These are phyloP conservation scores for Alloteropsis angusta DNA, from an alignment of 202 grass and related monocot genomes.

Conservation along the genomic window DNA sequence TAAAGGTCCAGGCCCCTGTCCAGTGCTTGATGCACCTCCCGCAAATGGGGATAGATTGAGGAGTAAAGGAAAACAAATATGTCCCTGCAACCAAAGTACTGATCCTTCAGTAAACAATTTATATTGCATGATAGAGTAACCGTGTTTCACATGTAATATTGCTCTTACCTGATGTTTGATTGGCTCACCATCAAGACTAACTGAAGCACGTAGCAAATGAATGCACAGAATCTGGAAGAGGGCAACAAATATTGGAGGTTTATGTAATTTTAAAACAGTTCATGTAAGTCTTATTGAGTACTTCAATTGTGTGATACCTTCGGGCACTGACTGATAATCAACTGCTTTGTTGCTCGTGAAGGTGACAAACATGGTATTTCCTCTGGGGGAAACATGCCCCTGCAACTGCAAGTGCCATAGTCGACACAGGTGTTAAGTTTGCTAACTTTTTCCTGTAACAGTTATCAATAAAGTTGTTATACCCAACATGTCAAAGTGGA, in stretches of 20 bases:
- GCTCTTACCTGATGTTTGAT: conserved; percentile 55
- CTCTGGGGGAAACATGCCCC: conserved; percentile 40
- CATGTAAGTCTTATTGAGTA: neutral
- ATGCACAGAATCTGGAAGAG: conserved; percentile 71
- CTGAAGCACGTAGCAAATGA: conserved; percentile 79
- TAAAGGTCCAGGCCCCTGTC: conserved; percentile 22
- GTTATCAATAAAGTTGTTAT: conserved; percentile 13
- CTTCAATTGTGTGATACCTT: conserved; percentile 46
- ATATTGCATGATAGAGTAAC: neutral
- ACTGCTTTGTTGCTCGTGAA: conserved; percentile 78
- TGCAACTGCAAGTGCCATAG: conserved; percentile 60
- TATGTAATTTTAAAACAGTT: conserved; percentile 5
- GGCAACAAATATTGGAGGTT: conserved; percentile 11
- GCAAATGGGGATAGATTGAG: conserved; percentile 63
- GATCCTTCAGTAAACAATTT: conserved; percentile 1
- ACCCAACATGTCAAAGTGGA: conserved; percentile 13
- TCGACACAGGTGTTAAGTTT: conserved; percentile 58
- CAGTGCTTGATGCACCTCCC: conserved; percentile 28
- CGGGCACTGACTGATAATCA: conserved; percentile 60
- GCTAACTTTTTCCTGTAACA: conserved; percentile 56
- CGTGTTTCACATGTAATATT: neutral
- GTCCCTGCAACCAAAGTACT: conserved; percentile 43
- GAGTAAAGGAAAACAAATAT: conserved; percentile 82
- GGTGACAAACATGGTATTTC: conserved; percentile 49
- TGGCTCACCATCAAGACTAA: conserved; percentile 50